phyloP scores from a whole-genome alignment of 331 rosid species.

The Acacia pycnantha region DNA sequence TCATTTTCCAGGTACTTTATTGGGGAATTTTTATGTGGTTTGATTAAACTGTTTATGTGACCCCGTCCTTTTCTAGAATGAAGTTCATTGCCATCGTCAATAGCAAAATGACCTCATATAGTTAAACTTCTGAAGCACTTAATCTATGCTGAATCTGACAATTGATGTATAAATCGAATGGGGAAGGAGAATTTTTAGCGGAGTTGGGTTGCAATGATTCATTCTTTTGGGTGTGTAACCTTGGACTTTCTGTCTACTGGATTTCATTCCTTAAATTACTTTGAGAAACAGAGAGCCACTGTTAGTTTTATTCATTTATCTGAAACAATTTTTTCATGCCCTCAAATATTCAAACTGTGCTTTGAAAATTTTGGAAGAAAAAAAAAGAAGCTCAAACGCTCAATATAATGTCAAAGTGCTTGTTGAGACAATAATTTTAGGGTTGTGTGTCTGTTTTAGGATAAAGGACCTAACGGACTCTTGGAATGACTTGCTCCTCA shows the following conservation, averaged over 20 bases:
- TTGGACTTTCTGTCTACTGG: not conserved
- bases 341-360: not conserved
- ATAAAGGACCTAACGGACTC: not conserved
- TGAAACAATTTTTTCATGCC: not conserved
- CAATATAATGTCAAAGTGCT: not conserved
- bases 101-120: slow-evolving; percentile 8
- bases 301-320: not conserved
- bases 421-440: not conserved
- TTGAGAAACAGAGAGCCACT: not conserved
- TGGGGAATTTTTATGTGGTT: not conserved
- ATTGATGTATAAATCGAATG: not conserved
- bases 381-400: not conserved
- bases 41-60: slow-evolving; percentile 3
- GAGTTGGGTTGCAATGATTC: not conserved
- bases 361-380: not conserved
- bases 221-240: not conserved
- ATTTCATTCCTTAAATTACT: slow-evolving; percentile 16
- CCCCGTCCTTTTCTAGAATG: not conserved
- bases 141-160: not conserved
- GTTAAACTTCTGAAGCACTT: not conserved
- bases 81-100: slow-evolving; percentile 17
- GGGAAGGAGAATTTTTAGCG: not conserved
- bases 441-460: not conserved
- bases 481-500: not conserved
- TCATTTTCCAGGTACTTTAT: slow-evolving; percentile 70